Evolutionary conservation across 2,329 filamentous ascomycete genomes (phyloP).

Genomic region (Fusarium nanum): DNA sequence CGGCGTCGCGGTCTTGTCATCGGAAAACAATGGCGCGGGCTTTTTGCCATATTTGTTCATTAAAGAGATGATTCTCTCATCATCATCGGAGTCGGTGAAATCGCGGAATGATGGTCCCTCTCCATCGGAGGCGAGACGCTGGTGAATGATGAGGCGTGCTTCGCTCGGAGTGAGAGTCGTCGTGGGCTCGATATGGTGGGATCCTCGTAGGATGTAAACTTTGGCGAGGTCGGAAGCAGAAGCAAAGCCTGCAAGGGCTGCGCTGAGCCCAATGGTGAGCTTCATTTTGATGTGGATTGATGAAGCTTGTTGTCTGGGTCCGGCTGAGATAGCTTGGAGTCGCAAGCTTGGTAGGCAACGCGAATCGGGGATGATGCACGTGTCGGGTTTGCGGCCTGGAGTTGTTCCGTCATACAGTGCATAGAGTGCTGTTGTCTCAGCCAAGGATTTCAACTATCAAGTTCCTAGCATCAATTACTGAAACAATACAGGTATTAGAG

Average conservation of each 20-base stretch:
- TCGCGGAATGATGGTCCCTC: slow-evolving; percentile 62
- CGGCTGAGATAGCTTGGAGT: slow-evolving; percentile 49
- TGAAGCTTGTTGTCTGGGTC: slow-evolving; percentile 48
- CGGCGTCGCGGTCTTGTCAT: slow-evolving; percentile 49
- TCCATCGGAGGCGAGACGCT: slow-evolving; percentile 62
- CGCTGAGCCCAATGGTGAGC: slow-evolving; percentile 55
- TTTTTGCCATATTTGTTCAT: slow-evolving; percentile 71
- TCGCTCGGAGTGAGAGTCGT: slow-evolving; percentile 64
- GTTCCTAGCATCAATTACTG: not conserved
- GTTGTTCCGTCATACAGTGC: slow-evolving; percentile 50
- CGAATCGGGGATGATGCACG: slow-evolving; percentile 43
- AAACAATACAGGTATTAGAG: not conserved
- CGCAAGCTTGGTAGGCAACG: slow-evolving; percentile 47
- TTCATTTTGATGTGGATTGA: slow-evolving; percentile 55
- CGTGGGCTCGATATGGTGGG: slow-evolving; percentile 47
- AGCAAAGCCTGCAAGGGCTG: slow-evolving; percentile 54
- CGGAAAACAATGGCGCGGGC: slow-evolving; percentile 62
- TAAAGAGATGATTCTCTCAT: slow-evolving; percentile 63
- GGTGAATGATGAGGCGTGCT: slow-evolving; percentile 68
- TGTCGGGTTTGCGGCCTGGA: slow-evolving; percentile 44
- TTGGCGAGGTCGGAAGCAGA: slow-evolving; percentile 59
- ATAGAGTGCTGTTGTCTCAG: not conserved
- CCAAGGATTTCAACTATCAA: not conserved
- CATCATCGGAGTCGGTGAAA: slow-evolving; percentile 55
- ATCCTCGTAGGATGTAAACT: slow-evolving; percentile 64